Evolutionary conservation across 305 asterid genomes (phyloP).

Genomic region (Solanum hybrid): DNA sequence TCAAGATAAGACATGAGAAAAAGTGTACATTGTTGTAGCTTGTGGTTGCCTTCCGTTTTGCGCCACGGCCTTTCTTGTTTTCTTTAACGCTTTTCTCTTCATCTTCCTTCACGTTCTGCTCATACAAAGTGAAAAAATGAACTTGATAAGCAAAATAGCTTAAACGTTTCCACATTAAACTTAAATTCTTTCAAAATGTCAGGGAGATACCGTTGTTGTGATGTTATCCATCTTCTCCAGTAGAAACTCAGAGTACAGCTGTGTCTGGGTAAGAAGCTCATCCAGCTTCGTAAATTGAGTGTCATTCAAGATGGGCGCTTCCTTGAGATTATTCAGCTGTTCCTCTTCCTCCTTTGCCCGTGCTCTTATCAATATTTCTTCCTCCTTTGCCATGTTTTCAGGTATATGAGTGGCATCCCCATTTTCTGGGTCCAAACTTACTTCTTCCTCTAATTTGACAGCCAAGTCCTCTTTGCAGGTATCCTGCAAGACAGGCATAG

Average conservation of each 20-base stretch:
- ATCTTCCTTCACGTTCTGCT: slow-evolving; percentile 48
- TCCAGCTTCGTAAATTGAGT: slow-evolving; percentile 62
- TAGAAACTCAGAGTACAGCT: slow-evolving; percentile 80
- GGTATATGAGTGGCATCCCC: slow-evolving; percentile 32
- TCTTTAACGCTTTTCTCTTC: slow-evolving; percentile 23
- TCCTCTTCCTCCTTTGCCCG: slow-evolving; percentile 48
- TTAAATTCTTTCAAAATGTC: background rate
- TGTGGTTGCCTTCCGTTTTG: slow-evolving; percentile 60
- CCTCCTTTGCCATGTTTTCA: slow-evolving; percentile 47
- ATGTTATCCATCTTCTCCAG: slow-evolving; percentile 93
- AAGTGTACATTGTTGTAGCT: slow-evolving; percentile 48
- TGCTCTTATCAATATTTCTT: slow-evolving; percentile 40
- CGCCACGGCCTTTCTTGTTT: slow-evolving; percentile 57
- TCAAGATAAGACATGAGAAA: background rate
- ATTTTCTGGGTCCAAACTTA: slow-evolving; percentile 21
- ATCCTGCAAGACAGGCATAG: slow-evolving; percentile 32
- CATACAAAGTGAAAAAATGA: slow-evolving; percentile 14
- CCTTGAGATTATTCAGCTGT: slow-evolving; percentile 18
- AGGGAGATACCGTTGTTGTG: slow-evolving; percentile 47
- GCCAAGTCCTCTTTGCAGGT: slow-evolving; percentile 34
- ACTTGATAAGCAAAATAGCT: background rate
- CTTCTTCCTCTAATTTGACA: slow-evolving; percentile 33
- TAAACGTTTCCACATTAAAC: background rate
- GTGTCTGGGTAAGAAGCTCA: slow-evolving; percentile 85
- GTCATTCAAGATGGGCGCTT: slow-evolving; percentile 48